Conservation (phyloP, 805 yeast genomes). For the Yamadazyma phyllophila region DNA sequence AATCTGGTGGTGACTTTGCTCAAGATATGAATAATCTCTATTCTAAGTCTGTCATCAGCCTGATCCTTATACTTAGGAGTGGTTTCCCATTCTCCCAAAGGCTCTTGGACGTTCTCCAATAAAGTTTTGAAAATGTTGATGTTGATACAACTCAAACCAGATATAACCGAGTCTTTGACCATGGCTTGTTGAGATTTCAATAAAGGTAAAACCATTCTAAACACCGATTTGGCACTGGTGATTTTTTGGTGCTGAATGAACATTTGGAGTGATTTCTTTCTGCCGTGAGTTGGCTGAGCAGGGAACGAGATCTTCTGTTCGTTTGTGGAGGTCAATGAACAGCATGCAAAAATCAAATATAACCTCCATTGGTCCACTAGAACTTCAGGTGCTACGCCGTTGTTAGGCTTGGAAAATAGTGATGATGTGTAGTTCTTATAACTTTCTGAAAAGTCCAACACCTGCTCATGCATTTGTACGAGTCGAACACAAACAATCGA, state of each 20-base stretch:
- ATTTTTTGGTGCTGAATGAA: conserved; percentile 88
- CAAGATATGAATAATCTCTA: conserved; percentile 77
- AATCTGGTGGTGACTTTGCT: conserved; percentile 66
- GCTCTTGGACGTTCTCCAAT: conserved; percentile 68
- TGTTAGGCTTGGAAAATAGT: conserved; percentile 29
- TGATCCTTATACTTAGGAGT: conserved; percentile 26
- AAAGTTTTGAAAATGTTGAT: conserved; percentile 83
- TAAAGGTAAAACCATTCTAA: conserved; percentile 82
- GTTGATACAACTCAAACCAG: conserved; percentile 86
- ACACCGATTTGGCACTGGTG: conserved; percentile 87
- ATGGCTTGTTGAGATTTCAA: conserved; percentile 65
- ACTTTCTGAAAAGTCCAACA: conserved; percentile 54
- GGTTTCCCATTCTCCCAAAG: conserved; percentile 46
- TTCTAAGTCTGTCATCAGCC: conserved; percentile 50
- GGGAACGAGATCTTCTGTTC: conserved; percentile 71
- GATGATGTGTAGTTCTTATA: conserved; percentile 35
- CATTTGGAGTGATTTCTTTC: conserved; percentile 76
- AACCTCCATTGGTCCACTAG: conserved; percentile 85
- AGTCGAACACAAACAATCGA: conserved; percentile 85
- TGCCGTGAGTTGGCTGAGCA: conserved; percentile 54
- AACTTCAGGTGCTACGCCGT: conserved; percentile 57
- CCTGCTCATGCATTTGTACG: conserved; percentile 77
- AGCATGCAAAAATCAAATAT: conserved; percentile 86
- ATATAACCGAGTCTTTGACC: conserved; percentile 82
- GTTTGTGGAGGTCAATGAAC: conserved; percentile 83